These are phyloP conservation scores for Saccharomycopsis hybrid DNA, from an alignment of 1,139 yeast species.

Conservation along the genomic window DNA sequence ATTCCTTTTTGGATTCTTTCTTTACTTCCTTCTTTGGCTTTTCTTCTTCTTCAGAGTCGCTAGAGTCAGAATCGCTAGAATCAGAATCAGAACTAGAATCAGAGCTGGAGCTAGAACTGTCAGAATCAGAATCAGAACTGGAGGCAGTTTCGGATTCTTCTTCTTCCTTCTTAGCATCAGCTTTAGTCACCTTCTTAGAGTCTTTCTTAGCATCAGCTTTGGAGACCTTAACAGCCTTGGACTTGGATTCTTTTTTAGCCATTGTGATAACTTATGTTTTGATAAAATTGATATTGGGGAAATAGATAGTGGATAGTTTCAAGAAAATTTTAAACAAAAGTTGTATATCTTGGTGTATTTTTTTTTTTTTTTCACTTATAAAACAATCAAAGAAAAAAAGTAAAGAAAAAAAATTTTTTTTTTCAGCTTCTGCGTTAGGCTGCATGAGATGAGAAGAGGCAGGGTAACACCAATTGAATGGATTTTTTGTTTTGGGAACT, in stretches of 20 bases:
- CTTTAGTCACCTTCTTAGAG: slow-evolving; percentile 5
- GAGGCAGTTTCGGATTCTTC: slow-evolving; percentile 24
- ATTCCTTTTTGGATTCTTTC: slow-evolving; percentile 6
- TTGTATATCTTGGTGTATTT: background rate
- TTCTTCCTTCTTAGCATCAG: slow-evolving; percentile 12
- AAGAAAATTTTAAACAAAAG: background rate
- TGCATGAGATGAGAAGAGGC: background rate
- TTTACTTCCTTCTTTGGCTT: slow-evolving; percentile 9
- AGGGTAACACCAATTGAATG: too few relatives aligned
- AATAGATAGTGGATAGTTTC: background rate
- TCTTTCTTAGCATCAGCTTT: background rate
- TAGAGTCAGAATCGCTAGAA: slow-evolving; percentile 25
- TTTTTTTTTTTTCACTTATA: background rate
- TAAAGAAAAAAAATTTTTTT: background rate
- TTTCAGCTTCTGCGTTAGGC: background rate
- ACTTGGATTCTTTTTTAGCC: slow-evolving; percentile 13
- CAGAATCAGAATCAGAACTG: slow-evolving; percentile 25
- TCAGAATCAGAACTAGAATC: slow-evolving; percentile 23
- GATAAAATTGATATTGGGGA: background rate
- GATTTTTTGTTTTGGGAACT: too few relatives aligned
- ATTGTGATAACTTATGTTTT: background rate
- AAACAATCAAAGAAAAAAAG: too few relatives aligned
- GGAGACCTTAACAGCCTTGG: slow-evolving; percentile 7
- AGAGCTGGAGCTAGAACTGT: slow-evolving; percentile 26
- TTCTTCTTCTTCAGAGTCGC: slow-evolving; percentile 25